phyloP scores from a whole-genome alignment of 257 asterid genomes.

The Cruciata laevipes region DNA sequence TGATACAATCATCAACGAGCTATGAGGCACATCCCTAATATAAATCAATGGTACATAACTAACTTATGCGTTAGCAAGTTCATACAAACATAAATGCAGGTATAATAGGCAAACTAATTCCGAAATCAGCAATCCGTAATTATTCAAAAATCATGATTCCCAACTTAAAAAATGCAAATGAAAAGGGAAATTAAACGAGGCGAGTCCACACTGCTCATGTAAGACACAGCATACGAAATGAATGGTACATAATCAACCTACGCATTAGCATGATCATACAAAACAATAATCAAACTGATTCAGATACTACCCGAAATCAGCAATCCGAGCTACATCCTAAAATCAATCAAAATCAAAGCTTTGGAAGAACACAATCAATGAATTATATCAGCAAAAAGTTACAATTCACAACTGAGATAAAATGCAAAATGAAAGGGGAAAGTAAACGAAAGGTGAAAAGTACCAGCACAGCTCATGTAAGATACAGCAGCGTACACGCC shows the following conservation, averaged over 20 bases:
- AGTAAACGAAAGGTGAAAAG: neutral
- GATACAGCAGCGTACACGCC: slow-evolving; percentile 90
- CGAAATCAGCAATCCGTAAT: too few relatives aligned
- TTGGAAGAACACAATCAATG: neutral
- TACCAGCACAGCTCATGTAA: slow-evolving; percentile 94
- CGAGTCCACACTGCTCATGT: too few relatives aligned
- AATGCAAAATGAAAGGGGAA: neutral
- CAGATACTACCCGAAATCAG: neutral
- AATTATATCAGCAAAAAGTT: too few relatives aligned
- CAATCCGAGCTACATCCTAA: neutral
- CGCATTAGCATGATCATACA: neutral
- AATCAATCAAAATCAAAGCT: too few relatives aligned
- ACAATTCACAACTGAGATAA: neutral
- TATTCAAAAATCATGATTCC: too few relatives aligned
- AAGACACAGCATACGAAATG: neutral
- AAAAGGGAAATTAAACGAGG: too few relatives aligned
- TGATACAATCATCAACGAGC: neutral
- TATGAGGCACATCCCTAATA: neutral
- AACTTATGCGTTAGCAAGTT: neutral
- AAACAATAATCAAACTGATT: too few relatives aligned
- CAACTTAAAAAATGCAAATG: too few relatives aligned
- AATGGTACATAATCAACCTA: neutral
- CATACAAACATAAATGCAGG: too few relatives aligned
- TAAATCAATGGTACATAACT: neutral
- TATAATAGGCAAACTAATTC: neutral